Conservation (phyloP, 495 filamentous ascomycete genomes). For the Copromyces sp. region DNA sequence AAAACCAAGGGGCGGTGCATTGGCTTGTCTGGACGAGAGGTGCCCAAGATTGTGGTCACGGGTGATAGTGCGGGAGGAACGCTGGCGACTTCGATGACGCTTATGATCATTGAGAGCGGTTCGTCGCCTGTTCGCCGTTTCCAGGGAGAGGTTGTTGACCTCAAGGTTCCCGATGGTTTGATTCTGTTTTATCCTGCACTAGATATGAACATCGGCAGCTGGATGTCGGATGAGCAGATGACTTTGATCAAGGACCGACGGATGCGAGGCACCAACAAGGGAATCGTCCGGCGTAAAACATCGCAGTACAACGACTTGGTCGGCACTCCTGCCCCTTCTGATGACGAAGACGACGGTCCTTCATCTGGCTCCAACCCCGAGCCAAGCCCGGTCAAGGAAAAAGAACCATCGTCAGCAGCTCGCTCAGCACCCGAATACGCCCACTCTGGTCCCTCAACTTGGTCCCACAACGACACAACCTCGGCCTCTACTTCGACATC, state of each 20-base stretch:
- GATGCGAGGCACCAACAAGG: conserved; percentile 63
- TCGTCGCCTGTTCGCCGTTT: conserved; percentile 45
- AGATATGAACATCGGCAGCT: conserved; percentile 95
- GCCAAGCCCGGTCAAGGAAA: conserved; percentile 3
- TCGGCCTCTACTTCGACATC: background rate
- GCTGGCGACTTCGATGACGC: conserved; percentile 65
- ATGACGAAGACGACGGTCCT: conserved; percentile 44
- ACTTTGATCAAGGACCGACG: conserved; percentile 77
- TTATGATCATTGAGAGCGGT: conserved; percentile 78
- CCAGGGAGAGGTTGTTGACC: conserved; percentile 43
- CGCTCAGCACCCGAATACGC: conserved; percentile 34
- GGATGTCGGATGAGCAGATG: conserved; percentile 99
- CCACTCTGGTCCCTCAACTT: conserved; percentile 29
- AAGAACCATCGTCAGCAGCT: conserved; percentile 7
- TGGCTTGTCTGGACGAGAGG: conserved; percentile 61
- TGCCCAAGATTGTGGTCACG: conserved; percentile 69
- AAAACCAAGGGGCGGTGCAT: conserved; percentile 68
- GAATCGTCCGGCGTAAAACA: conserved; percentile 67
- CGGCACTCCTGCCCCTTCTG: conserved; percentile 56
- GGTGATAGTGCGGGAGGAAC: conserved; percentile 93
- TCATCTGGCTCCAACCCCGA: conserved; percentile 8
- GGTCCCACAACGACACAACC: conserved; percentile 17
- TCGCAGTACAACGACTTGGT: conserved; percentile 46
- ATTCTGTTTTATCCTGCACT: conserved; percentile 81
- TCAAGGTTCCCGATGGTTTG: conserved; percentile 73